Evolutionary conservation across 306 rosid genomes (phyloP).

Genomic region (Abrus pulchellus): DNA sequence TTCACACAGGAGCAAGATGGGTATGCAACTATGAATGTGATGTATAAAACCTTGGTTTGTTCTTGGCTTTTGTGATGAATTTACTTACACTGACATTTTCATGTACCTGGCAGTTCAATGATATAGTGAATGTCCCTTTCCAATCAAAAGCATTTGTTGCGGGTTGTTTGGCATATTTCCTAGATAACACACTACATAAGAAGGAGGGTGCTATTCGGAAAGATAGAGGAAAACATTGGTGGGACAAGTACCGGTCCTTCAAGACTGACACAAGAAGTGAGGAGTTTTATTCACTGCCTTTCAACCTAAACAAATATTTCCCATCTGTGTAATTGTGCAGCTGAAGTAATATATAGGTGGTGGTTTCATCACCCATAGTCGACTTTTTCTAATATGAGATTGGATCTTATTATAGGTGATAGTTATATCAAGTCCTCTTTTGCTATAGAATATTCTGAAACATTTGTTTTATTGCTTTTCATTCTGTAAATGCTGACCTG

Average conservation of each 20-base stretch:
- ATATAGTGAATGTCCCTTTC: constrained; percentile 90
- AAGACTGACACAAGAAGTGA: constrained; percentile 86
- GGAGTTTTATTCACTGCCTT: constrained; percentile 94
- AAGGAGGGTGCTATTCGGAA: constrained; percentile 69
- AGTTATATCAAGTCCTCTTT: constrained; percentile 53
- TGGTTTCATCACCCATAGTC: constrained; percentile 43
- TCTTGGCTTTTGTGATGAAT: constrained; percentile 36
- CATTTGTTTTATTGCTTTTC: constrained; percentile 62
- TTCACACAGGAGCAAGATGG: constrained; percentile 91
- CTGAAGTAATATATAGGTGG: constrained; percentile 28
- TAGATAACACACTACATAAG: constrained; percentile 86
- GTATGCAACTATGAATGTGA: constrained; percentile 54
- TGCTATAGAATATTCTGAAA: constrained; percentile 51
- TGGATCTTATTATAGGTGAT: constrained; percentile 42
- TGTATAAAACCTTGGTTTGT: neutral
- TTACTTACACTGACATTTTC: constrained; percentile 32
- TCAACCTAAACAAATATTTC: constrained; percentile 94
- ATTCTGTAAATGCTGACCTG: constrained; percentile 63
- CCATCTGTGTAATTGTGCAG: constrained; percentile 80
- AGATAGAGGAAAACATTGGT: constrained; percentile 98
- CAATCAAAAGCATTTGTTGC: constrained; percentile 96
- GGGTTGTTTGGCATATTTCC: constrained; percentile 80
- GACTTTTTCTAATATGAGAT: constrained; percentile 46
- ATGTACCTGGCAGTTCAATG: constrained; percentile 80
- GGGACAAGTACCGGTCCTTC: constrained; percentile 90